Evolutionary conservation across 1,139 yeast species (phyloP), one percentile per base, ranked within the genome.

Genomic region (Yamadazyma buinensis): DNA sequence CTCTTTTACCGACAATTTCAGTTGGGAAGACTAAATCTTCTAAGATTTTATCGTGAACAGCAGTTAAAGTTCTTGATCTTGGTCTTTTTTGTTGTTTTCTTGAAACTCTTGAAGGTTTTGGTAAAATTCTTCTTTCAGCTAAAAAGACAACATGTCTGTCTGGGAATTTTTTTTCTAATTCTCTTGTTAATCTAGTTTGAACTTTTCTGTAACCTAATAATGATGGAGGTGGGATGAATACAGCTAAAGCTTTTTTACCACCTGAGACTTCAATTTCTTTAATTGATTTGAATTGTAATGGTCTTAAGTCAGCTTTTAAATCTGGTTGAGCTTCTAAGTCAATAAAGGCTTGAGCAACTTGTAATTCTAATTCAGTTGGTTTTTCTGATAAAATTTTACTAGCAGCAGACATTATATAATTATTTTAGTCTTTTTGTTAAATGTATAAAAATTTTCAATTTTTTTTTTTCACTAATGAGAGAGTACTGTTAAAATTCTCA

Each of bases 1-100:
- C 94, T 80, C 98, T 90, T 87, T 92, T 92, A 73, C 98, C 98
- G 59, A 85, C 80, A 62, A 92, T 92, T 79, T 92, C 97, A 59
- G 97, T 90, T 73, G 98, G 98, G 97, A 84, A 92, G 55, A 94
- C 98, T 67, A 92, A 81, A 75, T 92, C 98, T 75, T 92, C 98
- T 72, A 92, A 87, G 75, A 92, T 77, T 74, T 88, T 87, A 77
- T 92, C 97, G 75, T 92, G 98, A 57, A 92, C 98, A 64, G 97
- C 88, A 60, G 97, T 82, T 73, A 92, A 82, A 63, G 98, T 92
- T 84, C 98, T 88, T 61, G 97, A 90, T 80, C 96, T 86, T 72
- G 98, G 98, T 82, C 98, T 92, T 92, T 92, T 90, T 80, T 92
- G 98, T 61, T 73, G 76, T 72, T 83, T 84, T 80, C 90, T 85